Percentiles rank a stretch among this genome's conserved stretches.
Conservation (phyloP, 129 eudicot species). For the Scalesia atractyloides region DNA sequence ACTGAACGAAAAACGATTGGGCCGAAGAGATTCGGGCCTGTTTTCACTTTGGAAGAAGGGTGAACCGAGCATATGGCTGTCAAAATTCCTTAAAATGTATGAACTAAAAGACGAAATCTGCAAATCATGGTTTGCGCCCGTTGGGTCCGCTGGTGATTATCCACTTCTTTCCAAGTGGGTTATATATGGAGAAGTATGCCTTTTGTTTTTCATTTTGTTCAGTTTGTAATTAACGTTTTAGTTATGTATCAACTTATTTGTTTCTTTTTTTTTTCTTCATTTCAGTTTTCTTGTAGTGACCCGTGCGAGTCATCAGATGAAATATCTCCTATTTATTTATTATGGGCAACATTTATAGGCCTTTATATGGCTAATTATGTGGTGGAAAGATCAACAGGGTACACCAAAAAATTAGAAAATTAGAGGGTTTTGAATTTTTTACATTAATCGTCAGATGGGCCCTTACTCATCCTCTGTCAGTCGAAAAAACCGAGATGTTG, state of each 20-base stretch:
- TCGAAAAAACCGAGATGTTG: conserved; percentile 77
- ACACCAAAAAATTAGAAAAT: not conserved
- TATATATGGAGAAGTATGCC: conserved; percentile 90
- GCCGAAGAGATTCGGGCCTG: conserved; percentile 65
- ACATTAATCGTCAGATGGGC: conserved; percentile 77
- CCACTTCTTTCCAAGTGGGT: conserved; percentile 98
- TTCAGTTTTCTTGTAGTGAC: conserved; percentile 83
- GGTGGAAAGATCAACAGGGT: conserved; percentile 98
- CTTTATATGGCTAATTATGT: conserved; percentile 97
- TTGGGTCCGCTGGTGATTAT: conserved; percentile 95
- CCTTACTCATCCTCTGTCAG: conserved; percentile 90
- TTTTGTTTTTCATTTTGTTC: not conserved
- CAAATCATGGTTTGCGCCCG: conserved; percentile 99
- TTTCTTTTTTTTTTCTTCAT: conserved; percentile 2
- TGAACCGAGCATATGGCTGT: conserved; percentile 76
- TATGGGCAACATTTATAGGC: conserved; percentile 99
- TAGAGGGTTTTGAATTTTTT: not conserved
- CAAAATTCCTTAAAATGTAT: conserved; percentile 72
- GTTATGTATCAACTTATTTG: not conserved
- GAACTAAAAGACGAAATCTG: conserved; percentile 88
- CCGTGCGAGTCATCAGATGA: conserved; percentile 86
- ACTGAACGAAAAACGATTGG: conserved; percentile 67
- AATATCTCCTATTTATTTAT: conserved; percentile 93
- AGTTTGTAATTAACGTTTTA: conserved; percentile 3
- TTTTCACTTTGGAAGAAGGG: conserved; percentile 81